phyloP scores from a whole-genome alignment of 2,329 filamentous ascomycete species.

The Fusarium sarcochroum region DNA sequence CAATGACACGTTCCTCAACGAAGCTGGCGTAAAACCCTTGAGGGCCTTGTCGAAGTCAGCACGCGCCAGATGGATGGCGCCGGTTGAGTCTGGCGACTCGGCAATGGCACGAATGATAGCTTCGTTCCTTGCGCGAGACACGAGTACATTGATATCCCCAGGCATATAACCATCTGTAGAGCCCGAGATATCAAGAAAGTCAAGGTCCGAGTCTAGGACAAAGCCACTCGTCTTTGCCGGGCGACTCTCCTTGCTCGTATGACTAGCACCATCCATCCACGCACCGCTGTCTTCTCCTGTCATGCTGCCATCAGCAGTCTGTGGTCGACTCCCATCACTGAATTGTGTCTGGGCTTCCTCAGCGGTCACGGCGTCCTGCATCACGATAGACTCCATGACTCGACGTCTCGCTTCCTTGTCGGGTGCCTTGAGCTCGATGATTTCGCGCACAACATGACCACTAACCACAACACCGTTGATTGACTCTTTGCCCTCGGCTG shows the following conservation, averaged over 20 bases:
- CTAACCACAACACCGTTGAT: conserved; percentile 92
- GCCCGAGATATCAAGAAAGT: conserved; percentile 93
- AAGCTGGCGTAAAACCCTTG: conserved; percentile 94
- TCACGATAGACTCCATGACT: conserved; percentile 85
- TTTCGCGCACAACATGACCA: conserved; percentile 92
- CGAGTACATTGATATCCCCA: conserved; percentile 88
- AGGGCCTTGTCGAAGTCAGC: conserved; percentile 87
- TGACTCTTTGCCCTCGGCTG: conserved; percentile 92
- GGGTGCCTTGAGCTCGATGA: conserved; percentile 88
- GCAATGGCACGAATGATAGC: conserved; percentile 87
- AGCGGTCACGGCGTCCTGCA: conserved; percentile 62
- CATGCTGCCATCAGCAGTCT: conserved; percentile 68
- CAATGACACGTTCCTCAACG: conserved; percentile 91
- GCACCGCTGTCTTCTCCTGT: conserved; percentile 71
- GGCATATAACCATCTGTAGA: conserved; percentile 99
- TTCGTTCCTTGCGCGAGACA: conserved; percentile 90
- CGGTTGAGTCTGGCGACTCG: conserved; percentile 62
- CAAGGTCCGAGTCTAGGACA: conserved; percentile 80
- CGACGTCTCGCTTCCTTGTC: conserved; percentile 90
- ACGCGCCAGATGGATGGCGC: conserved; percentile 73
- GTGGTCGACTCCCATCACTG: conserved; percentile 66
- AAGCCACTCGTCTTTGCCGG: conserved; percentile 71
- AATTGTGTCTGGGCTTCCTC: conserved; percentile 56
- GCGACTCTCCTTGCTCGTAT: conserved; percentile 60
- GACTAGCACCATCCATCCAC: conserved; percentile 83